Conservation (phyloP, 768 basidiomycete genomes). For the Mycena haematopus region DNA sequence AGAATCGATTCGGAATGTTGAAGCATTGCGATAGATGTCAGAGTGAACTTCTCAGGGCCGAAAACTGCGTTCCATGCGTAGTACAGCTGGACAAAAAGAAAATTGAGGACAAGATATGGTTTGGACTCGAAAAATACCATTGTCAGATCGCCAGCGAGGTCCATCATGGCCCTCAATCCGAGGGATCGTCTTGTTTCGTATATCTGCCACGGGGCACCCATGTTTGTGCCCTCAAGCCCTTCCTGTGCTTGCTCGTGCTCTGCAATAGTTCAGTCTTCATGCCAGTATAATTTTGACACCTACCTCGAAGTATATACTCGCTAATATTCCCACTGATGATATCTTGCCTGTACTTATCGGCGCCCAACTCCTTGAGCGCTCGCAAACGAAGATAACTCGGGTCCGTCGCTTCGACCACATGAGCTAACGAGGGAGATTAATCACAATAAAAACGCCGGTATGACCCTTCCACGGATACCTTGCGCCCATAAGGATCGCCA, state of each 20-base stretch:
- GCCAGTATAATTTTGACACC: not conserved
- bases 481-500: conserved; percentile 36
- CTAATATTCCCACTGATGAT: conserved; percentile 45
- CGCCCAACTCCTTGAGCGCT: conserved; percentile 38
- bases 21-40: conserved; percentile 48
- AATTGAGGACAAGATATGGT: not conserved
- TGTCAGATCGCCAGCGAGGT: conserved; percentile 23
- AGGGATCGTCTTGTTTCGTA: conserved; percentile 7
- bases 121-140: conserved; percentile 14
- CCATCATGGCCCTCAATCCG: not conserved
- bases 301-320: conserved; percentile 21
- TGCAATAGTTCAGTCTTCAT: conserved; percentile 3
- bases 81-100: conserved; percentile 41
- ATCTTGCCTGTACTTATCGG: conserved; percentile 41
- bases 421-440: conserved; percentile 28
- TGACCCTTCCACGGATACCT: conserved; percentile 29
- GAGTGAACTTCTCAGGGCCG: conserved; percentile 42
- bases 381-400: conserved; percentile 38
- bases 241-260: conserved; percentile 24
- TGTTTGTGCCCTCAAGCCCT: conserved; percentile 13
- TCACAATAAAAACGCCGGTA: not conserved
- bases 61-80: conserved; percentile 42
- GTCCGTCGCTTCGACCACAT: conserved; percentile 40
- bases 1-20: conserved; percentile 44
- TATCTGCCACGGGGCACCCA: not conserved